phyloP scores from a whole-genome alignment of 2,329 filamentous ascomycete genomes.

The Penicillium sp. region DNA sequence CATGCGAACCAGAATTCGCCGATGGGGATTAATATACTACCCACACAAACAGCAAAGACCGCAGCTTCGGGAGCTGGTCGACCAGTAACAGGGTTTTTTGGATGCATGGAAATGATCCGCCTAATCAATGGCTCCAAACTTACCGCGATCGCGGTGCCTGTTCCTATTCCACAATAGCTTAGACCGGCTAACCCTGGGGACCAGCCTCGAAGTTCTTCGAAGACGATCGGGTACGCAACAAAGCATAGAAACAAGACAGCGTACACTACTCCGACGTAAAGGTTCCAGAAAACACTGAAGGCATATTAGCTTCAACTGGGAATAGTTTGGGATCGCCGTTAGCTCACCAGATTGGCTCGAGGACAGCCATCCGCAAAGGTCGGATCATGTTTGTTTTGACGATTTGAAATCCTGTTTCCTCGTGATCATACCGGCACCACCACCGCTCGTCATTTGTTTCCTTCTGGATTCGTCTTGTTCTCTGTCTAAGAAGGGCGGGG shows the following conservation, averaged over 20 bases:
- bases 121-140: constrained; percentile 63
- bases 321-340: constrained; percentile 1
- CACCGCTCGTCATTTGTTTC: constrained; percentile 65
- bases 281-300: constrained; percentile 61
- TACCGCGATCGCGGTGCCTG: constrained; percentile 52
- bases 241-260: constrained; percentile 82
- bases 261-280: constrained; percentile 69
- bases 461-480: constrained; percentile 59
- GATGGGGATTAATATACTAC: constrained; percentile 65
- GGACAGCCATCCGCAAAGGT: constrained; percentile 63
- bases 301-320: not conserved
- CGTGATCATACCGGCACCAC: constrained; percentile 72
- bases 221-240: constrained; percentile 78
- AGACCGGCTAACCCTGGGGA: constrained; percentile 66
- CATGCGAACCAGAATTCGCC: constrained; percentile 78
- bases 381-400: constrained; percentile 69
- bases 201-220: constrained; percentile 70
- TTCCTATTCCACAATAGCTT: constrained; percentile 62
- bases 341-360: constrained; percentile 71
- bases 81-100: constrained; percentile 61
- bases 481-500: constrained; percentile 63
- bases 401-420: constrained; percentile 53
- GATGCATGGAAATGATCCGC: constrained; percentile 68
- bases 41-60: constrained; percentile 71
- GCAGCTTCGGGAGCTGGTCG: constrained; percentile 66